Percentiles rank a stretch among this genome's conserved stretches.
phyloP scores from a whole-genome alignment of 163 green algal genomes.

The Chlamydomonas reinhardtii region DNA sequence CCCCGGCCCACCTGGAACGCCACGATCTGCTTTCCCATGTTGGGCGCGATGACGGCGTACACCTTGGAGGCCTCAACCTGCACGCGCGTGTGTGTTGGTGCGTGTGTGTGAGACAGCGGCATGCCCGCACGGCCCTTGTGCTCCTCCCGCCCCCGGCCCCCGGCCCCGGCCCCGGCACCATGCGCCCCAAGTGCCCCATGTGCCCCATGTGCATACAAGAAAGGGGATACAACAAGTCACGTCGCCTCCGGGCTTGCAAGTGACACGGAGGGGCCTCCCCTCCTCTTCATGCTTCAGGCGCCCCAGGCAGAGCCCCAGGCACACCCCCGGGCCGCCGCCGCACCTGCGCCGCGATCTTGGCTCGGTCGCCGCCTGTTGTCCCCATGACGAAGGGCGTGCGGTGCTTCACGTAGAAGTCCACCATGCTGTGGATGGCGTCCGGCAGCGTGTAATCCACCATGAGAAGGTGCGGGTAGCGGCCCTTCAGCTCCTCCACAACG shows the following conservation, averaged over 20 bases:
- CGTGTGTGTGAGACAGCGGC: neutral
- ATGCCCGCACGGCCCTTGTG: too few relatives aligned
- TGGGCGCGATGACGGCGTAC: conserved; percentile 97
- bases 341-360: conserved; percentile 54
- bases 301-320: too few relatives aligned
- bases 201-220: too few relatives aligned
- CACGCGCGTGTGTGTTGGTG: too few relatives aligned
- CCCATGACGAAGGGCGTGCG: conserved; percentile 96
- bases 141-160: too few relatives aligned
- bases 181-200: too few relatives aligned
- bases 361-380: conserved; percentile 96
- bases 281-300: too few relatives aligned
- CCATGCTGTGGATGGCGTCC: conserved; percentile 72
- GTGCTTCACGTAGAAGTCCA: conserved; percentile 67
- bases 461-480: conserved; percentile 58
- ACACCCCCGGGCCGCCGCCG: neutral
- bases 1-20: conserved; percentile 78
- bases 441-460: conserved; percentile 77
- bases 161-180: too few relatives aligned
- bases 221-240: too few relatives aligned
- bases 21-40: conserved; percentile 99
- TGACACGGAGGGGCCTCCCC: too few relatives aligned
- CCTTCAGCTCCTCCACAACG: conserved; percentile 42
- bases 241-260: too few relatives aligned
- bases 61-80: conserved; percentile 69